These are phyloP conservation scores for Phytophthora boehmeriae DNA, from an alignment of 352 stramenopile species.

Conservation along the genomic window DNA sequence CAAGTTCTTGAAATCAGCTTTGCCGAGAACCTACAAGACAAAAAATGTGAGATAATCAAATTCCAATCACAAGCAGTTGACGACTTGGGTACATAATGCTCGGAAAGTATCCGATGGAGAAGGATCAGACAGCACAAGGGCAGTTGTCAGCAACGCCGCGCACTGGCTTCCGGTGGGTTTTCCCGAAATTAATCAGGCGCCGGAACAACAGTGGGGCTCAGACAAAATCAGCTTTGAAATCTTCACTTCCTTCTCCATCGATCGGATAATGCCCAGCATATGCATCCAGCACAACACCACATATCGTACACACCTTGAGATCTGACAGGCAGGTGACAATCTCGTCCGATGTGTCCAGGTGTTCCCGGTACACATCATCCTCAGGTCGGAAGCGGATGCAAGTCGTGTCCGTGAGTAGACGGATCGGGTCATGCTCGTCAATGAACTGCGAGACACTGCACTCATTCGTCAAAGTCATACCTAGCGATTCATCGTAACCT, in stretches of 20 bases:
- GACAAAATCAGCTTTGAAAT: slow-evolving; percentile 82
- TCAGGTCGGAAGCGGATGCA: slow-evolving; percentile 91
- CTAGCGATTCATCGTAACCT: slow-evolving; percentile 94
- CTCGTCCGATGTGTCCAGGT: slow-evolving; percentile 82
- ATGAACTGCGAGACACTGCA: slow-evolving; percentile 89
- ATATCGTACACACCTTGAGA: slow-evolving; percentile 85
- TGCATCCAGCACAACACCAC: not conserved
- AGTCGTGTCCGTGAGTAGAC: slow-evolving; percentile 94
- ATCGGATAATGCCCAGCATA: not conserved
- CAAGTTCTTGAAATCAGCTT: slow-evolving; percentile 97
- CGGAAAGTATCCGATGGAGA: slow-evolving; percentile 4
- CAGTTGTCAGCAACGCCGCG: slow-evolving; percentile 62
- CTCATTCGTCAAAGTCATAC: slow-evolving; percentile 85
- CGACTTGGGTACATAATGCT: not conserved
- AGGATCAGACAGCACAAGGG: slow-evolving; percentile 84
- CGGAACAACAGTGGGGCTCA: slow-evolving; percentile 89
- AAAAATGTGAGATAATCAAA: not conserved
- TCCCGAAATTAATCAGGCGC: slow-evolving; percentile 89
- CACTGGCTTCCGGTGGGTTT: slow-evolving; percentile 91
- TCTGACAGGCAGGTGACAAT: slow-evolving; percentile 82
- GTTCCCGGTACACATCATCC: slow-evolving; percentile 83
- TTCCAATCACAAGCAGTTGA: not conserved
- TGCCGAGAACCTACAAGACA: slow-evolving; percentile 92
- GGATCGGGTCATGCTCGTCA: slow-evolving; percentile 93
- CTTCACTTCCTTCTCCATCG: slow-evolving; percentile 63